Evolutionary conservation across 1,284 basidiomycete species (phyloP).

Genomic region (Ustilago bromivora): DNA sequence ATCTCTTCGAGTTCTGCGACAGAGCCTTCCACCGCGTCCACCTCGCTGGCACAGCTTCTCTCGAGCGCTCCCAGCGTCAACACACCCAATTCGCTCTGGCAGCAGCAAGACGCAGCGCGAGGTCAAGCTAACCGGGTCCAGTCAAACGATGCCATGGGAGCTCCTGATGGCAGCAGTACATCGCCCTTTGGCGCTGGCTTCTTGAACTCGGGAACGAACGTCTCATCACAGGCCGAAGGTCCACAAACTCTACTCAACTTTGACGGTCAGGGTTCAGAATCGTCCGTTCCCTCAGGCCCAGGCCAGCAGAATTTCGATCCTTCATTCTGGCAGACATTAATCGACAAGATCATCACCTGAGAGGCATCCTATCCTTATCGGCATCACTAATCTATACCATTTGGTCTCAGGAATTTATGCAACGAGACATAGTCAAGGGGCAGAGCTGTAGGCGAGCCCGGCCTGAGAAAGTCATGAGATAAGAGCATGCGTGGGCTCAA

Average conservation of each 20-base stretch:
- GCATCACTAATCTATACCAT: conserved; percentile 16
- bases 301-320: conserved; percentile 43
- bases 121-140: conserved; percentile 5
- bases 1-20: conserved; percentile 20
- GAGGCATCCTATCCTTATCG: conserved; percentile 16
- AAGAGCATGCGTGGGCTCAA: conserved; percentile 18
- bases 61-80: conserved; percentile 12
- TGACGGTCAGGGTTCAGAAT: conserved; percentile 18
- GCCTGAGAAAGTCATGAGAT: conserved; percentile 7
- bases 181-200: conserved; percentile 8
- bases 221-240: conserved; percentile 9
- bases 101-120: conserved; percentile 19
- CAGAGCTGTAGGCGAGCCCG: neutral
- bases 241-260: conserved; percentile 17
- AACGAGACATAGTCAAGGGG: neutral
- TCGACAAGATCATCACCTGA: conserved; percentile 58
- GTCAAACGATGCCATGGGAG: conserved; percentile 4
- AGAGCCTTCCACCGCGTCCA: conserved; percentile 10
- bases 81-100: conserved; percentile 19
- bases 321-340: conserved; percentile 52
- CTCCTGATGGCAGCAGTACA: neutral
- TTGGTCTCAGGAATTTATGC: neutral
- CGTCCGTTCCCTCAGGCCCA: neutral
- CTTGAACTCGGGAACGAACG: neutral
- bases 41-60: conserved; percentile 29